phyloP scores from a whole-genome alignment of 2,329 filamentous ascomycete genomes.

The Pseudogymnoascus sp. region DNA sequence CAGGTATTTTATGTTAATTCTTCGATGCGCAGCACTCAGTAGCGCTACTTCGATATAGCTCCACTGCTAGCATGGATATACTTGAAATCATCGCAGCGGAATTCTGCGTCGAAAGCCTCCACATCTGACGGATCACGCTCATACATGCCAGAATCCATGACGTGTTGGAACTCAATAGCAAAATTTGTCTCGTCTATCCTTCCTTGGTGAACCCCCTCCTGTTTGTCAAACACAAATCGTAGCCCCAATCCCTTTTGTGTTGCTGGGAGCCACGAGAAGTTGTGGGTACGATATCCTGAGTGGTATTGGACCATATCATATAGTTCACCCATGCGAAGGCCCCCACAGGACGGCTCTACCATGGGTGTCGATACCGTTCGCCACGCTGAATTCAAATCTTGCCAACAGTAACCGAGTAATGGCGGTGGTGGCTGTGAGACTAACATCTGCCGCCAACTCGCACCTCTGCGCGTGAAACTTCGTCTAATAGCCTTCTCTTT shows the following conservation, averaged over 20 bases:
- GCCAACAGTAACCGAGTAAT: background rate
- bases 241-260: background rate
- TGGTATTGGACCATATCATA: background rate
- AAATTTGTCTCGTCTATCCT: background rate
- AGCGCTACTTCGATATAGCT: background rate
- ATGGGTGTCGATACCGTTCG: background rate
- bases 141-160: background rate
- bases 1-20: background rate
- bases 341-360: background rate
- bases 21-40: background rate
- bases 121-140: background rate
- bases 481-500: background rate
- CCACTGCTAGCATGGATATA: background rate
- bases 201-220: background rate
- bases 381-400: background rate
- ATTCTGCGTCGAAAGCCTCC: background rate
- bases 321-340: background rate
- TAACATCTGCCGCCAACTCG: conserved; percentile 6
- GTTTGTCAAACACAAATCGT: background rate
- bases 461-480: conserved; percentile 1
- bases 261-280: background rate
- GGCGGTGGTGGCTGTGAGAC: conserved; percentile 8
- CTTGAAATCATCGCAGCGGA: background rate
- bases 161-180: background rate
- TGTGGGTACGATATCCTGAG: background rate